Percentiles rank a stretch among this genome's conserved stretches.
Conservation (phyloP, 1,139 yeast genomes). For the Debaryomyces udenii region DNA sequence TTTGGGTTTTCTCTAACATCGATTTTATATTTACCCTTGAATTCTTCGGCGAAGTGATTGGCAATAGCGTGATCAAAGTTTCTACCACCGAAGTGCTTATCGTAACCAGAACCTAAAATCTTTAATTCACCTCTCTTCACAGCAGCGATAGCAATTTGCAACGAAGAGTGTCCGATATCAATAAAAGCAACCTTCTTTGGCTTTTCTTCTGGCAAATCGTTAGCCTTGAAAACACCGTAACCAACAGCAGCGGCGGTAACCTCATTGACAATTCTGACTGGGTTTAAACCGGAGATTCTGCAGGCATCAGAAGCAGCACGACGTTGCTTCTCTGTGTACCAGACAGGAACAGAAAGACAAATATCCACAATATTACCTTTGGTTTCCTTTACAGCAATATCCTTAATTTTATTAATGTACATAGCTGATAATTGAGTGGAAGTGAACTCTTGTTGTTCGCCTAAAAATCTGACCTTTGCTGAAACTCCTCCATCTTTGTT, state of each 20-base stretch:
- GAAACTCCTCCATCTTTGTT: slow-evolving; percentile 75
- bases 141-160: slow-evolving; percentile 87
- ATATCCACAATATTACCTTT: slow-evolving; percentile 82
- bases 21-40: slow-evolving; percentile 88
- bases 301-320: slow-evolving; percentile 97
- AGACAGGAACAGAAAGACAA: slow-evolving; percentile 92
- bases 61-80: slow-evolving; percentile 93
- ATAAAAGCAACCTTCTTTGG: slow-evolving; percentile 89
- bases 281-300: slow-evolving; percentile 93
- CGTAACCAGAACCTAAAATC: slow-evolving; percentile 88
- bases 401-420: slow-evolving; percentile 90
- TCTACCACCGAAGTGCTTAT: slow-evolving; percentile 98
- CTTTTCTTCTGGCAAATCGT: slow-evolving; percentile 90
- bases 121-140: slow-evolving; percentile 96
- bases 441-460: slow-evolving; percentile 77
- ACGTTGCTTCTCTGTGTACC: slow-evolving; percentile 97
- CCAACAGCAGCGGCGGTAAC: slow-evolving; percentile 99
- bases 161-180: slow-evolving; percentile 96
- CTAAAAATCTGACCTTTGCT: slow-evolving; percentile 82
- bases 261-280: slow-evolving; percentile 96
- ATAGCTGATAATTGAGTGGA: slow-evolving; percentile 92
- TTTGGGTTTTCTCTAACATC: slow-evolving; percentile 89
- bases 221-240: slow-evolving; percentile 97
- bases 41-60: slow-evolving; percentile 91
- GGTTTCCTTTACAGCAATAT: slow-evolving; percentile 78